Evolutionary conservation across 176 grass and related monocot species (phyloP), one percentile per base, ranked within the genome.

Genomic region (Triticum urartu): DNA sequence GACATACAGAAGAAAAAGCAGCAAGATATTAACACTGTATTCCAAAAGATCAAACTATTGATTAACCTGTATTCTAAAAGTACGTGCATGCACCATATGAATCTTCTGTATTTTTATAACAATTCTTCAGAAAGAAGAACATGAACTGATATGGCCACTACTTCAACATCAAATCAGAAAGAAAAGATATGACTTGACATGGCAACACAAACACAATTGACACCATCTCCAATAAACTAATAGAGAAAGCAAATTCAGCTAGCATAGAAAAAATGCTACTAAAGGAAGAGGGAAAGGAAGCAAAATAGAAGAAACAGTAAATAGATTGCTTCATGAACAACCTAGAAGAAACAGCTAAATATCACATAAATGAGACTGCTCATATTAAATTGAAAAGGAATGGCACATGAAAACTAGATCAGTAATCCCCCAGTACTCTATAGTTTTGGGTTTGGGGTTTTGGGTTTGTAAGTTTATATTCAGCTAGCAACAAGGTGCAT

Each of bases 1-100:
- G 73, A 63, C 36, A 84, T 64, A 90, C 68, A 85, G 75, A 38
- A 78, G 43, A 72, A 86, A 30, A 68, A 79, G 17, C 36, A 52
- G 15, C 14, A 78, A 81, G 4, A 82, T 45, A 64, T 61, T 79
- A 86, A 79, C 17, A 50, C 58, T 73, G 40, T 81, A 85, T 56
- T 70, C 72, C 4, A 67, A 61, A 79, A 74, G 36, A 17, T 4
- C 28, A 30, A 79, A 64, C 79, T 59, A 67, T 42, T 11, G 3
- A 0, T 36, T 24, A 84, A 65, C 14, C 12, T 68, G 43, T 61
- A 21, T 48, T 18, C 6, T 47, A 48, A 68, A 85, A 81, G 22
- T 48, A 68, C 3, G 21, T 60, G 6, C n/a, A 83, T 73, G 35
- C 58, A 90, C n/a, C 68, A 66, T 45, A 84, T 74, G 12, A 43